Evolutionary conservation across 257 asterid species (phyloP).

Genomic region (Nicotiana knightiana): DNA sequence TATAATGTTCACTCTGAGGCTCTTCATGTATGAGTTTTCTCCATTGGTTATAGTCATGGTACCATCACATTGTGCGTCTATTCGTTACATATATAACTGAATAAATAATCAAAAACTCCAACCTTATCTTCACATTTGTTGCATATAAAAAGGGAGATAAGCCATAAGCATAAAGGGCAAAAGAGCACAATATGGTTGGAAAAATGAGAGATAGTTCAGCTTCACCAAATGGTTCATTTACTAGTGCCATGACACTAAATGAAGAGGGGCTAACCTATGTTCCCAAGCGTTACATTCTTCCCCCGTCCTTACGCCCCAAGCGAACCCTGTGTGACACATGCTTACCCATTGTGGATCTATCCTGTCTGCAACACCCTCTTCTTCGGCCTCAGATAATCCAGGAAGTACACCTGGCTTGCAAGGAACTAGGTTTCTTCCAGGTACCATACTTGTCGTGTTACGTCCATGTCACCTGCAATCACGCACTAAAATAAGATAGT

Average conservation of each 20-base stretch:
- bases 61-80: neutral
- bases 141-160: neutral
- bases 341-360: slow-evolving; percentile 42
- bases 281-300: slow-evolving; percentile 38
- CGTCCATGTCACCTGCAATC: neutral
- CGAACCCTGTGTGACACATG: slow-evolving; percentile 12
- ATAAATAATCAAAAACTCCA: neutral
- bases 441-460: slow-evolving; percentile 12
- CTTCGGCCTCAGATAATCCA: slow-evolving; percentile 25
- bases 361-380: slow-evolving; percentile 25
- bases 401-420: slow-evolving; percentile 34
- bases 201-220: slow-evolving; percentile 6
- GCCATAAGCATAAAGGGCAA: neutral
- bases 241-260: slow-evolving; percentile 33
- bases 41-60: neutral
- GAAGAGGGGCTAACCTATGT: slow-evolving; percentile 30
- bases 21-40: neutral
- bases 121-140: neutral
- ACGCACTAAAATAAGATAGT: neutral
- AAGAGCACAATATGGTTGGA: no score
- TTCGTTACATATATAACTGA: neutral
- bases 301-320: slow-evolving; percentile 38
- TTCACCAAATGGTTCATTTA: slow-evolving; percentile 21
- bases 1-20: neutral
- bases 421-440: slow-evolving; percentile 47